A percentile compares a stretch with the other conserved stretches of the same genome.
Conservation (phyloP, 257 asterid genomes). For the Nyctanthes arbortristis region DNA sequence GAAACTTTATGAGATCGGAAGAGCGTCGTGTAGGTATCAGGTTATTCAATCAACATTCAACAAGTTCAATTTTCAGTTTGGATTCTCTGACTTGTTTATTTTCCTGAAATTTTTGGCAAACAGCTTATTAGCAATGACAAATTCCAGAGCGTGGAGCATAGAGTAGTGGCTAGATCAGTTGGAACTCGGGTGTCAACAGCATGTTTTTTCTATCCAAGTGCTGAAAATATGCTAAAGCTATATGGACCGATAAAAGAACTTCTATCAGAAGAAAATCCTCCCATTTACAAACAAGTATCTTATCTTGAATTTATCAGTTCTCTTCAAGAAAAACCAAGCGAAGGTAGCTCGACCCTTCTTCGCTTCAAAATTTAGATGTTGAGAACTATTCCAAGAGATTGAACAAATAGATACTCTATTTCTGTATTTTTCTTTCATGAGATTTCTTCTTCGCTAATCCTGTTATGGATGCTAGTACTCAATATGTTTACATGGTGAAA, state of each 20-base stretch:
- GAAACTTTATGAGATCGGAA: slow-evolving; percentile 68
- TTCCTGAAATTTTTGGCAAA: background rate
- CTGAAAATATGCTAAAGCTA: slow-evolving; percentile 32
- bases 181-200: slow-evolving; percentile 66
- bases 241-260: slow-evolving; percentile 60
- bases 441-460: too few relatives aligned
- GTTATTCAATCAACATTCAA: slow-evolving; percentile 28
- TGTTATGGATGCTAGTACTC: too few relatives aligned
- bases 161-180: slow-evolving; percentile 48
- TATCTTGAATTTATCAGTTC: slow-evolving; percentile 48
- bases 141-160: slow-evolving; percentile 74
- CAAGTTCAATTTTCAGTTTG: background rate
- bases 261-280: slow-evolving; percentile 43
- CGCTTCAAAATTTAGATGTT: background rate
- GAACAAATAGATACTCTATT: too few relatives aligned
- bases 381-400: too few relatives aligned
- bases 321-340: slow-evolving; percentile 39
- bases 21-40: too few relatives aligned
- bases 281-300: slow-evolving; percentile 50
- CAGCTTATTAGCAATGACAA: slow-evolving; percentile 67
- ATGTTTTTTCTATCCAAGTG: slow-evolving; percentile 63
- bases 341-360: slow-evolving; percentile 38
- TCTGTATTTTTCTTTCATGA: too few relatives aligned
- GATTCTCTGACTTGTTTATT: background rate
- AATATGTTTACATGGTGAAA: too few relatives aligned